These are phyloP conservation scores for Beauveria sp. DNA, from an alignment of 2,329 filamentous ascomycete species.

Conservation along the genomic window DNA sequence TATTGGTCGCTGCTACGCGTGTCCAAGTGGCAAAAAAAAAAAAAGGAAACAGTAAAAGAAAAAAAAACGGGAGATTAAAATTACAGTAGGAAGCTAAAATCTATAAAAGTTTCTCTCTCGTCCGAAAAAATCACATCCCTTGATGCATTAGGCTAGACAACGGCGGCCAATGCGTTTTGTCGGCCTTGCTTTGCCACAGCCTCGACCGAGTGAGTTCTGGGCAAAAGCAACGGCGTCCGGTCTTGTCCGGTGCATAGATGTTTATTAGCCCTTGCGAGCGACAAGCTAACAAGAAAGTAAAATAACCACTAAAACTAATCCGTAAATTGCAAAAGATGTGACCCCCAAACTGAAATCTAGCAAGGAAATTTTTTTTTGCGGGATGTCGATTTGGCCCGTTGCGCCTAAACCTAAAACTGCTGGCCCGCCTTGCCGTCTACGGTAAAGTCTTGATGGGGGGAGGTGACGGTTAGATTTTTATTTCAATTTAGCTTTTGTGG, in stretches of 20 bases:
- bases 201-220: not conserved
- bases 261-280: no score
- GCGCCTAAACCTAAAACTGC: not conserved
- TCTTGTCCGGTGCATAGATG: not conserved
- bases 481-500: no score
- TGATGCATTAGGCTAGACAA: not conserved
- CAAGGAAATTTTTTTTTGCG: not conserved
- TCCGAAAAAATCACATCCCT: not conserved
- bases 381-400: conserved; percentile 5
- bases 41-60: not conserved
- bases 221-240: not conserved
- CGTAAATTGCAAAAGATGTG: not conserved
- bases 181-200: not conserved
- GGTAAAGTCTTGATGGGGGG: no score
- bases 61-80: not conserved
- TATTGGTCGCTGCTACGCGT: not conserved
- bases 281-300: not conserved
- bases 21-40: not conserved
- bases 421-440: no score
- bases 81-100: not conserved
- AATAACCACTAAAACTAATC: not conserved
- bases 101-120: no score
- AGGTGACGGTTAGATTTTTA: no score
- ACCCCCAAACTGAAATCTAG: not conserved
- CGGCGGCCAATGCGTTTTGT: not conserved